Evolutionary conservation across 345 rosid species (phyloP), one percentile per base, ranked within the genome.

Genomic region (Gossypium turneri): DNA sequence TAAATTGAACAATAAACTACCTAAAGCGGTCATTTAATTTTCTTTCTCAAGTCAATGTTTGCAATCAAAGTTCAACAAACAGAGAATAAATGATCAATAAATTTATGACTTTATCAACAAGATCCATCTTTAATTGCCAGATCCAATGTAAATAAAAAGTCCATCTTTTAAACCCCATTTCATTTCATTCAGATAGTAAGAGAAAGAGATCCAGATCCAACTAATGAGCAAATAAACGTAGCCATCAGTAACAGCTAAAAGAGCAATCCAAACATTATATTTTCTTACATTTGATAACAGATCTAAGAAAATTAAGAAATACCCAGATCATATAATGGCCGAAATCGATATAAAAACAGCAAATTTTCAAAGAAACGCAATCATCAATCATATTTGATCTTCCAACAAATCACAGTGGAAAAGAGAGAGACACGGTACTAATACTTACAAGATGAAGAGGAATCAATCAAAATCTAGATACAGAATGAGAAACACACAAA

Each of bases 401-500:
- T 25, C 52, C 7, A 3, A 68, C 15, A 68, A 50, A 68, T 48
- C 58, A 25, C 44, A 67, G 19, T 7, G 12, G 25, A 50, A 68
- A 25, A 16, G 4, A 47, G 47, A 12, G 15, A 20, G 68, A 22
- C 44, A 8, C 3, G 50, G 34, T 58, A 20, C 17, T 4, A 11
- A 50, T 3, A 50, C 72, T 68, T 68, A 50, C 59, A 25, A 25
- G 15, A 25, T 68, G 43, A 25, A 17, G 53, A 13, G 34, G 47
- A 67, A 67, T 47, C 71, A 67, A 22, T 67, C 55, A 67, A 45
- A 47, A 45, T 67, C 71, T 51, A 67, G 53, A 13, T 67, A 67
- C 38, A 67, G 55, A 47, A 45, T 20, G 51, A 17, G 34, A 45
- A 44, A 67, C 55, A 22, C 12, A 45, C 5, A 67, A 67, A 45